A percentile compares a stretch with the other conserved stretches of the same genome.
phyloP scores from a whole-genome alignment of 1,284 basidiomycete species.

The Cerioporus squamosus region DNA sequence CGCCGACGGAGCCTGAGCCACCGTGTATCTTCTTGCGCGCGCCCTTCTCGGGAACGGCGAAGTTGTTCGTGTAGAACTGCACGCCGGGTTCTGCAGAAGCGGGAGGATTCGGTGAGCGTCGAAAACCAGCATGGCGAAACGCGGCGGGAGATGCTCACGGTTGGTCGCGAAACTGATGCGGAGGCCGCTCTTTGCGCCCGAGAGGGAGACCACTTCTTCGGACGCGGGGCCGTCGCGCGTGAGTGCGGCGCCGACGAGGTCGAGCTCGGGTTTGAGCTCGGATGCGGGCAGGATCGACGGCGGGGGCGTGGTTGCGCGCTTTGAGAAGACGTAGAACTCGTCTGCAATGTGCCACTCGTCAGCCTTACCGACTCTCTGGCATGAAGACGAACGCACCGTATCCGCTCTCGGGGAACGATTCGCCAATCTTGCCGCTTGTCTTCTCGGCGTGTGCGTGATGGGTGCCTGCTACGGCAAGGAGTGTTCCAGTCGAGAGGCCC shows the following conservation, averaged over 20 bases:
- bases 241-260: constrained; percentile 56
- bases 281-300: constrained; percentile 39
- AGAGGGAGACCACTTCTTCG: constrained; percentile 52
- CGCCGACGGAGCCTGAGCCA: constrained; percentile 62
- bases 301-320: constrained; percentile 43
- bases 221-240: constrained; percentile 46
- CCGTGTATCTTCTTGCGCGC: constrained; percentile 77
- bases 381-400: constrained; percentile 50
- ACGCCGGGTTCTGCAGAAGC: constrained; percentile 60
- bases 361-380: no score
- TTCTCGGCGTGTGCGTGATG: constrained; percentile 51
- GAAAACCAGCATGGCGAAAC: background rate
- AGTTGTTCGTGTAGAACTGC: constrained; percentile 73
- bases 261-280: constrained; percentile 38
- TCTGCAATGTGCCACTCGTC: constrained; percentile 41
- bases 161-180: constrained; percentile 67
- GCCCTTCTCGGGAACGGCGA: constrained; percentile 48
- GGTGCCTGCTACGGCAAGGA: constrained; percentile 49
- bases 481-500: constrained; percentile 56
- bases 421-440: constrained; percentile 57
- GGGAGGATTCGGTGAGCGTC: no score
- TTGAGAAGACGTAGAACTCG: constrained; percentile 64
- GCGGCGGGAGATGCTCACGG: constrained; percentile 49
- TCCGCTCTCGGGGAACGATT: constrained; percentile 56
- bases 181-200: constrained; percentile 61